Conservation (phyloP, 345 rosid species). For the Hirschfeldia incana region DNA sequence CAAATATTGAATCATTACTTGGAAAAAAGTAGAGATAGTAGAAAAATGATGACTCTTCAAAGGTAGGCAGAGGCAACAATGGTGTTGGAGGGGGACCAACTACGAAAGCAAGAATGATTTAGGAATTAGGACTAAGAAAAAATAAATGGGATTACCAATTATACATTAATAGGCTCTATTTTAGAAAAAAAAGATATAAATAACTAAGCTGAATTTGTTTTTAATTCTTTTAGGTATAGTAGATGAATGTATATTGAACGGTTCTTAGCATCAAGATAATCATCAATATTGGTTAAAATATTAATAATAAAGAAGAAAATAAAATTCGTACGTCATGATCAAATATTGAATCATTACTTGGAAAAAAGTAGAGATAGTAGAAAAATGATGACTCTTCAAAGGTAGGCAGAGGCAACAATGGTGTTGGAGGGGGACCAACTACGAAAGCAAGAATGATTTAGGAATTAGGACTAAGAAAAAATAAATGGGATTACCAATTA, state of each 20-base stretch:
- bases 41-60: conserved; percentile 40
- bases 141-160: neutral
- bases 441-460: conserved; percentile 38
- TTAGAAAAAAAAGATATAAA: conserved; percentile 14
- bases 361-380: conserved; percentile 36
- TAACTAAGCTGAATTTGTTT: conserved; percentile 6
- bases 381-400: conserved; percentile 40
- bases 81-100: conserved; percentile 43
- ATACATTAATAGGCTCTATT: conserved; percentile 12
- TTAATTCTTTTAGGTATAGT: conserved; percentile 38
- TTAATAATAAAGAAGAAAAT: neutral
- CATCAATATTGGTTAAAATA: neutral
- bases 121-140: conserved; percentile 24
- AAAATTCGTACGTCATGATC: conserved; percentile 32
- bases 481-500: neutral
- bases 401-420: conserved; percentile 40
- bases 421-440: conserved; percentile 43
- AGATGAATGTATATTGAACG: conserved; percentile 1
- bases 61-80: conserved; percentile 39
- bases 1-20: conserved; percentile 37
- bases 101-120: conserved; percentile 37
- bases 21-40: conserved; percentile 35
- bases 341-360: conserved; percentile 36
- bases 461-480: conserved; percentile 18
- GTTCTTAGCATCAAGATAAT: conserved; percentile 14